Evolutionary conservation across 2,329 filamentous ascomycete genomes (phyloP).

Genomic region (Fusarium irregulare): DNA sequence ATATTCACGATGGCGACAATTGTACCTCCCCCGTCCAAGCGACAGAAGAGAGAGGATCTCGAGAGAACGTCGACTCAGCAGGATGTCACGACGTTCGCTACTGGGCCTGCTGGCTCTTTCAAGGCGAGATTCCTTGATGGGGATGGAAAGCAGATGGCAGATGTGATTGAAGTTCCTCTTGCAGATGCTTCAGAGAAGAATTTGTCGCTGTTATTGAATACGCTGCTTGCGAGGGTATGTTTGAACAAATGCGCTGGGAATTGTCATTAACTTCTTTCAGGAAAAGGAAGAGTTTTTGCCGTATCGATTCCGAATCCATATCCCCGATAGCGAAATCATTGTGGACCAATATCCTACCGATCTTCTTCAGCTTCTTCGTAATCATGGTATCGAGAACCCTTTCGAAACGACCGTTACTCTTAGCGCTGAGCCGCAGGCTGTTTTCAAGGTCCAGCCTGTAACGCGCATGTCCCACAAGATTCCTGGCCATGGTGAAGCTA

Average conservation of each 20-base stretch:
- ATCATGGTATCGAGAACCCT: conserved; percentile 67
- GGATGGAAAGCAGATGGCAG: conserved; percentile 75
- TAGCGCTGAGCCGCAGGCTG: conserved; percentile 81
- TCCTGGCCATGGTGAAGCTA: conserved; percentile 90
- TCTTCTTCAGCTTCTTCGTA: conserved; percentile 64
- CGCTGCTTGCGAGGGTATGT: conserved; percentile 77
- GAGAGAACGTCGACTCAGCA: conserved; percentile 80
- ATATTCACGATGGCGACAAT: conserved; percentile 76
- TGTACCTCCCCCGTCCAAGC: conserved; percentile 86
- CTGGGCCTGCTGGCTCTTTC: conserved; percentile 78
- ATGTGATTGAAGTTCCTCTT: conserved; percentile 80
- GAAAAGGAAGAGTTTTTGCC: conserved; percentile 70
- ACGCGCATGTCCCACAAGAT: conserved; percentile 90
- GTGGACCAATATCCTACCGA: conserved; percentile 68
- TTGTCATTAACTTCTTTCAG: conserved; percentile 43
- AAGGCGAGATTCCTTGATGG: conserved; percentile 90
- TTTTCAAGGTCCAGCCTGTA: conserved; percentile 92
- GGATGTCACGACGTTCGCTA: conserved; percentile 72
- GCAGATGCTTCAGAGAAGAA: conserved; percentile 90
- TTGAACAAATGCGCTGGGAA: too few species aligned
- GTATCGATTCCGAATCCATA: conserved; percentile 70
- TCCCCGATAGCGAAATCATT: conserved; percentile 64
- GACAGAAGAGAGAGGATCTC: conserved; percentile 80
- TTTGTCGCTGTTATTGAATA: conserved; percentile 87
- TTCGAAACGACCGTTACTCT: conserved; percentile 68